These are phyloP conservation scores for Annulohypoxylon stygium DNA, from an alignment of 495 filamentous ascomycete genomes.

Conservation along the genomic window DNA sequence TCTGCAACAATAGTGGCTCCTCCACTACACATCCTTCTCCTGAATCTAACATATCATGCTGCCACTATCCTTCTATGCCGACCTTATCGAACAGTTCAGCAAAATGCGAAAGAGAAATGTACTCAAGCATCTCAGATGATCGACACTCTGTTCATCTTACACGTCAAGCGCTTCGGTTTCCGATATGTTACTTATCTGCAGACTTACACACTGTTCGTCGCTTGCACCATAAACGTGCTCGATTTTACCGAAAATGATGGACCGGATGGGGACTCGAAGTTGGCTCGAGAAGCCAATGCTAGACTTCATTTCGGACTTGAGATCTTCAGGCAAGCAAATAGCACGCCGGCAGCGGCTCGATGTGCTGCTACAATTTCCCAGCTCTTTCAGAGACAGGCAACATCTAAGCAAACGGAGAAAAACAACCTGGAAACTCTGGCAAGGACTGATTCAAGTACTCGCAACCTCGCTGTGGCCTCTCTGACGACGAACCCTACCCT, in stretches of 20 bases:
- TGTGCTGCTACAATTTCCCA: conserved; percentile 10
- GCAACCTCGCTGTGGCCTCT: background rate
- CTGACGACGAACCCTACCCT: background rate
- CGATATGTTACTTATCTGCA: conserved; percentile 8
- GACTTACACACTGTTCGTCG: conserved; percentile 15
- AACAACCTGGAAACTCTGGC: background rate
- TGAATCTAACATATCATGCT: conserved; percentile 26
- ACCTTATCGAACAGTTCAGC: conserved; percentile 12
- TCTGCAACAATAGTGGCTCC: conserved; percentile 16
- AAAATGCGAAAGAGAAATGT: conserved; percentile 11
- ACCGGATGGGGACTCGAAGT: background rate
- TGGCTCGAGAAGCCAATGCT: conserved; percentile 24
- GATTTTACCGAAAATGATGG: conserved; percentile 7
- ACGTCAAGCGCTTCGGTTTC: conserved; percentile 19
- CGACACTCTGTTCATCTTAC: conserved; percentile 5
- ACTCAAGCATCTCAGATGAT: conserved; percentile 13
- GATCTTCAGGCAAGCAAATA: conserved; percentile 24
- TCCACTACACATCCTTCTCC: conserved; percentile 18
- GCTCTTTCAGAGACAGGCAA: conserved; percentile 9
- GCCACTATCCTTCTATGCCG: conserved; percentile 25
- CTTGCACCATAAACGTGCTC: conserved; percentile 19
- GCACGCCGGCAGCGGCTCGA: conserved; percentile 16
- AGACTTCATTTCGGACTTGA: conserved; percentile 29
- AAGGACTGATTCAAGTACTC: background rate
- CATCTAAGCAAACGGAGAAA: background rate